phyloP scores from a whole-genome alignment of 2,329 filamentous ascomycete species.

The Lasiodiplodia theobromae region DNA sequence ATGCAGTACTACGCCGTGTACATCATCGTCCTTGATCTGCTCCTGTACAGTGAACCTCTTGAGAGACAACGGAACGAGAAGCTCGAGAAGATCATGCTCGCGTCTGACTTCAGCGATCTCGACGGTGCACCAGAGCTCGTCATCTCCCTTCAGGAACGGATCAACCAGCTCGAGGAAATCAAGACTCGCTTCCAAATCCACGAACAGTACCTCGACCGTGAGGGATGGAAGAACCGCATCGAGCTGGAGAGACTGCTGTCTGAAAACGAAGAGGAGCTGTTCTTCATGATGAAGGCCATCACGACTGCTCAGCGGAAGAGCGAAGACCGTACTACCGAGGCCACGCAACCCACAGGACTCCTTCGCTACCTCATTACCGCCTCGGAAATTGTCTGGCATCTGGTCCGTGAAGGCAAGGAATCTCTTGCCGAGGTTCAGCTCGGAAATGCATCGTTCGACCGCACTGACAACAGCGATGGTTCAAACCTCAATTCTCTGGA shows the following conservation, averaged over 20 bases:
- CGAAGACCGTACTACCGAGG: slow-evolving; percentile 66
- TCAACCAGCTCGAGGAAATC: slow-evolving; percentile 93
- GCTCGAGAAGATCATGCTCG: slow-evolving; percentile 97
- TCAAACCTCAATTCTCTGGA: slow-evolving; percentile 94
- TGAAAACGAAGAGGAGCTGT: slow-evolving; percentile 92
- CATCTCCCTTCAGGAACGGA: slow-evolving; percentile 86
- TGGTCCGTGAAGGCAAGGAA: slow-evolving; percentile 85
- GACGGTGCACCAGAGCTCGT: slow-evolving; percentile 94
- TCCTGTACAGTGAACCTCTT: slow-evolving; percentile 94
- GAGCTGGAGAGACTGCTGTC: slow-evolving; percentile 88
- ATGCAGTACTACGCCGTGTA: slow-evolving; percentile 98
- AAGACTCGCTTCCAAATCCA: slow-evolving; percentile 96
- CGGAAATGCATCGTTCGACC: slow-evolving; percentile 88
- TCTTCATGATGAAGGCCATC: slow-evolving; percentile 99
- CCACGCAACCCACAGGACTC: slow-evolving; percentile 77
- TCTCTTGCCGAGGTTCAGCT: slow-evolving; percentile 93
- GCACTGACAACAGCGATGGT: slow-evolving; percentile 95
- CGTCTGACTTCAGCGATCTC: slow-evolving; percentile 97
- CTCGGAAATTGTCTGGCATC: slow-evolving; percentile 95
- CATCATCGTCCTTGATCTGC: slow-evolving; percentile 92
- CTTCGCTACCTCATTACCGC: slow-evolving; percentile 94
- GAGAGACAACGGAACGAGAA: slow-evolving; percentile 97
- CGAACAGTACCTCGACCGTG: slow-evolving; percentile 81
- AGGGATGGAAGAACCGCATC: slow-evolving; percentile 90
- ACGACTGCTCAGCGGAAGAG: slow-evolving; percentile 91